A percentile compares a stretch with the other conserved stretches of the same genome.
Evolutionary conservation across 192 early-diverging fungal species (phyloP).

Genomic region (Mortierella alpina): DNA sequence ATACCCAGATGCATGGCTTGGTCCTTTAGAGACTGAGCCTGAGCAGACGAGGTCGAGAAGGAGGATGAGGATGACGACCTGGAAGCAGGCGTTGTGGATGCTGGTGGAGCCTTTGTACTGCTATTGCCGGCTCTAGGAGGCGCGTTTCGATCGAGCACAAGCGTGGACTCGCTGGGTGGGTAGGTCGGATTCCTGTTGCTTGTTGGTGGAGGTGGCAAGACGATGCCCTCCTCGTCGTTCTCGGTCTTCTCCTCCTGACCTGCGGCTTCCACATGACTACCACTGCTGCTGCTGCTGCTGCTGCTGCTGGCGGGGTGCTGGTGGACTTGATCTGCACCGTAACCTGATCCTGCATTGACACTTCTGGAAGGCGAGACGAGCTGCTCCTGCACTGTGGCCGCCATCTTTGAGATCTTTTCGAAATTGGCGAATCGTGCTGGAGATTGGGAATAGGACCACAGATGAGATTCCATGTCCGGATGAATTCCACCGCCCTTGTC

Average conservation of each 20-base stretch:
- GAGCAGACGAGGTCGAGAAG: background rate
- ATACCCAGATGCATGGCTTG: constrained; percentile 77
- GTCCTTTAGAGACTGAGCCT: constrained; percentile 26
- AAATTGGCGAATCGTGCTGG: constrained; percentile 75
- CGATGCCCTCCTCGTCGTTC: background rate
- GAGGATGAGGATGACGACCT: background rate
- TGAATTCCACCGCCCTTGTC: constrained; percentile 93
- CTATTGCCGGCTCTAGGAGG: background rate
- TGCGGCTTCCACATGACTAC: background rate
- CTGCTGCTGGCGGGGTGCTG: background rate
- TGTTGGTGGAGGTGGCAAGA: constrained; percentile 17
- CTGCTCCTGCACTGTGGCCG: constrained; percentile 79
- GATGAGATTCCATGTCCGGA: constrained; percentile 66
- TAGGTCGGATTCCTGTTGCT: background rate
- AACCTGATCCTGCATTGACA: constrained; percentile 12
- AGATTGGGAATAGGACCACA: constrained; percentile 86
- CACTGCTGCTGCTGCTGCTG: background rate
- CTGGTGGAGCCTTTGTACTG: no score
- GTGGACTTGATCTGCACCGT: no score
- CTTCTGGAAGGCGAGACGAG: constrained; percentile 32
- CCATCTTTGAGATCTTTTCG: constrained; percentile 79
- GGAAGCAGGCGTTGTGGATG: no score
- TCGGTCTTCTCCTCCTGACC: background rate
- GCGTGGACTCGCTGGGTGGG: no score
- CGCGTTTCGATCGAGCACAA: constrained; percentile 30